Percentiles rank a stretch among this genome's conserved stretches.
phyloP scores from a whole-genome alignment of 441 rosid species.

The Daphne laureola region DNA sequence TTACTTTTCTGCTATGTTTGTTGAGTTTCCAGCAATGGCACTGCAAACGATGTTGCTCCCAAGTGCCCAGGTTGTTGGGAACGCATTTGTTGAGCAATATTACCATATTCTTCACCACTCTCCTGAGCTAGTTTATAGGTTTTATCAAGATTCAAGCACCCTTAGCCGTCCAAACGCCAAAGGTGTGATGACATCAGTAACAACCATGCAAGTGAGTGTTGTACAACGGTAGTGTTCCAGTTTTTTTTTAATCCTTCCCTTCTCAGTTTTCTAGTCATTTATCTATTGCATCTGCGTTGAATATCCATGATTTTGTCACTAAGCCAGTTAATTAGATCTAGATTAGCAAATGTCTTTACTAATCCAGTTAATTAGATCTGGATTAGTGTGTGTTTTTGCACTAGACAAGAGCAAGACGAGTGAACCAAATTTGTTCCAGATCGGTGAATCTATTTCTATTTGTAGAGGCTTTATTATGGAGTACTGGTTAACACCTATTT shows the following conservation, averaged over 20 bases:
- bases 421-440: no score
- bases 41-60: slow-evolving; percentile 26
- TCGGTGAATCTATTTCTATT: no score
- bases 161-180: slow-evolving; percentile 64
- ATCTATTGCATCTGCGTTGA: no score
- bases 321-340: no score
- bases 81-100: slow-evolving; percentile 89
- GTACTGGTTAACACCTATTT: no score
- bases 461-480: no score
- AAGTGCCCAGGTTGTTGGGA: slow-evolving; percentile 78
- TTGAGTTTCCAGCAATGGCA: slow-evolving; percentile 34
- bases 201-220: slow-evolving; percentile 69
- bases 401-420: no score
- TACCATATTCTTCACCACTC: slow-evolving; percentile 80
- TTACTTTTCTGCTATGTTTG: neutral
- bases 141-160: slow-evolving; percentile 86
- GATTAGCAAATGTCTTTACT: no score
- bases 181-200: slow-evolving; percentile 64
- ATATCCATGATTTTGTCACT: no score
- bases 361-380: no score
- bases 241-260: neutral
- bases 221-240: slow-evolving; percentile 5
- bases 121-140: slow-evolving; percentile 69
- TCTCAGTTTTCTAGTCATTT: no score
- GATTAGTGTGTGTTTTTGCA: no score